Base-by-base conservation (phyloP, 192 early-diverging fungal species). In the Phlyctochytrium planicorne region DNA sequence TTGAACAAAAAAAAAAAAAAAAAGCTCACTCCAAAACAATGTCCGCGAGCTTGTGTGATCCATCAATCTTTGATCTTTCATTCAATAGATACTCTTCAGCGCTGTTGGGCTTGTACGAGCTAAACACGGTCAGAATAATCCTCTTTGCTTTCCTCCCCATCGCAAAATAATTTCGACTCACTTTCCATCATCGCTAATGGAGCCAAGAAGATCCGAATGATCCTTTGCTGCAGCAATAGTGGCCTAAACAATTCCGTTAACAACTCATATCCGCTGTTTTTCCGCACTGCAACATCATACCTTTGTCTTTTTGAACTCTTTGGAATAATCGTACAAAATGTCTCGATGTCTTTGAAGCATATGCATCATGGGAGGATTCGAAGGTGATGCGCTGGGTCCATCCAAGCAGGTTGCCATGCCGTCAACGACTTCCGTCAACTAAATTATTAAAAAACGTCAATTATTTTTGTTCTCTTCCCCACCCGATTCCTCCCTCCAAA, bases 241-340 rank as follows among this genome's bases (percentile, higher is more conserved):
- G 31, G 82, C 82, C 74, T n/a, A n/a, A n/a, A n/a, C n/a, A n/a
- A n/a, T n/a, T n/a, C n/a, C n/a, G n/a, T n/a, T n/a, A n/a, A n/a
- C n/a, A n/a, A n/a, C n/a, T n/a, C 89, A 69, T 16, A 33, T 52
- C 36, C 3, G 25, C 31, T 59, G 30, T 1, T 17, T 33, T 73
- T 31, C 16, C 29, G 23, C 3, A 34, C 12, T 14, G 55, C 52
- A 34, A 25, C 62, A 68, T 50, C 36, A 17, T 40, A 89, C 88
- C 74, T 87, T 88, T 59, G 84, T 87, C 62, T 83, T 86, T 60
- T 86, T 81, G 71, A 89, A 91, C 63, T 93, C 91, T 59, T 85
- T 89, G n/a, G 81, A 83, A 68, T 88, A 91, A 63, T 93, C 90
- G 62, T 88, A 91, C 4, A 90, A 73, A 40, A 90, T 92, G 59